Conservation (phyloP, 2,329 filamentous ascomycete species). For the Ophiostoma sp. region DNA sequence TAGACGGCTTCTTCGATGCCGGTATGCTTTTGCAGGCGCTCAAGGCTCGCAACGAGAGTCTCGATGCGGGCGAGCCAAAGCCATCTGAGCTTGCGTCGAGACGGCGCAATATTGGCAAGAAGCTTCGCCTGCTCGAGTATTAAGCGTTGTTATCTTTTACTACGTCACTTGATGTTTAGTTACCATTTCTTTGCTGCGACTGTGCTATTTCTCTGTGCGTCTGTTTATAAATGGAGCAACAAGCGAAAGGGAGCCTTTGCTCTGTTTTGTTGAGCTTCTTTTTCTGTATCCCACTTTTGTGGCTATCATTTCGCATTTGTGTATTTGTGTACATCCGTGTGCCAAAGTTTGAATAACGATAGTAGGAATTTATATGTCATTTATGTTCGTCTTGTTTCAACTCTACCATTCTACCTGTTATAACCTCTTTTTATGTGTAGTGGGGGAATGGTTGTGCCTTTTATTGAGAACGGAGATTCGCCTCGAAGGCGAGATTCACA, state of each 20-base stretch:
- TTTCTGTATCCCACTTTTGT: background rate
- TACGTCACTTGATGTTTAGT: background rate
- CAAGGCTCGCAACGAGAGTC: constrained; percentile 64
- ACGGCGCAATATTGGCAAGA: constrained; percentile 72
- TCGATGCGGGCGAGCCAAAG: constrained; percentile 53
- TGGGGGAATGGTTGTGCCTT: background rate
- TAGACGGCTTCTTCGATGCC: constrained; percentile 96
- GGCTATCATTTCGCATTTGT: background rate
- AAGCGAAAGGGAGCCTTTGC: background rate
- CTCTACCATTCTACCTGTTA: too few relatives aligned
- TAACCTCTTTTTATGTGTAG: background rate
- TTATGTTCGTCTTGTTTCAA: too few relatives aligned
- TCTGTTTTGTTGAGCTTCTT: background rate
- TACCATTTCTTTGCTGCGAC: background rate
- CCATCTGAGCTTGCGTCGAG: constrained; percentile 60
- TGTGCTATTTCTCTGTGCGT: background rate
- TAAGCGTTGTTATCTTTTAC: constrained; percentile 36
- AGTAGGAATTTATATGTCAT: background rate
- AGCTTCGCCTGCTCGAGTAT: constrained; percentile 69
- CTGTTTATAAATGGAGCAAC: background rate
- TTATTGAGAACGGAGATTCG: background rate
- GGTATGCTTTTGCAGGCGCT: constrained; percentile 90
- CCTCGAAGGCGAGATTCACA: background rate
- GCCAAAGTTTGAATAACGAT: background rate
- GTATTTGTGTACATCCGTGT: background rate